Evolutionary conservation across 2,329 filamentous ascomycete genomes (phyloP).

Genomic region (Conoideocrella luteorostrata): DNA sequence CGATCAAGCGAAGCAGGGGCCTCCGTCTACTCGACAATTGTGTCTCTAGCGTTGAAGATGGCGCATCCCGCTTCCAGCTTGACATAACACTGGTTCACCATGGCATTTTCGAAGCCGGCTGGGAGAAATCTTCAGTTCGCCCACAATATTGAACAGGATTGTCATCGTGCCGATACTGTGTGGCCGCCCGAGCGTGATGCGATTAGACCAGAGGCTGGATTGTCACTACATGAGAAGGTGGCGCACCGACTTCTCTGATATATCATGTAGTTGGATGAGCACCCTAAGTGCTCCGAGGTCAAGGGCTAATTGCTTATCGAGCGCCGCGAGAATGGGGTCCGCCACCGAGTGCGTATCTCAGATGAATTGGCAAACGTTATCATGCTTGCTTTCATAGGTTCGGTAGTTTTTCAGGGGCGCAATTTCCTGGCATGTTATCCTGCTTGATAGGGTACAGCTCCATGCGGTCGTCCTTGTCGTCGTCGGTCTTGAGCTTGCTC

Average conservation of each 20-base stretch:
- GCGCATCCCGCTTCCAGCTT: slow-evolving; percentile 25
- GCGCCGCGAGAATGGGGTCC: neutral
- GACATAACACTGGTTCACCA: slow-evolving; percentile 25
- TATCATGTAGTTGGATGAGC: neutral
- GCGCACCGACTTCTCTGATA: neutral
- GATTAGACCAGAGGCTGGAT: neutral
- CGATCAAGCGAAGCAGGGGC: slow-evolving; percentile 27
- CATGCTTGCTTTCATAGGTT: neutral
- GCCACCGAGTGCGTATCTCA: neutral
- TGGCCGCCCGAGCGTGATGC: slow-evolving; percentile 18
- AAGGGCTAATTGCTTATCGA: neutral
- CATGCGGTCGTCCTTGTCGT: neutral
- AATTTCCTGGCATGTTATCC: neutral
- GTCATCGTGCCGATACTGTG: slow-evolving; percentile 32
- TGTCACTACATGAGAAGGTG: neutral
- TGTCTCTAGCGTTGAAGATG: slow-evolving; percentile 31
- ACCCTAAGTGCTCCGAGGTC: neutral
- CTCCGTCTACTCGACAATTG: slow-evolving; percentile 27
- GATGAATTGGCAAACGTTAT: neutral
- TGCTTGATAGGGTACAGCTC: neutral
- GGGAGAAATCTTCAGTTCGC: slow-evolving; percentile 30
- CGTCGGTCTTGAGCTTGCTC: neutral
- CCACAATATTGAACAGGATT: slow-evolving; percentile 31
- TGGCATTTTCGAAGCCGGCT: too few species aligned
- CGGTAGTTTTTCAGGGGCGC: neutral